Conservation (phyloP, 1,284 basidiomycete genomes). For the Ganoderma multipileum region DNA sequence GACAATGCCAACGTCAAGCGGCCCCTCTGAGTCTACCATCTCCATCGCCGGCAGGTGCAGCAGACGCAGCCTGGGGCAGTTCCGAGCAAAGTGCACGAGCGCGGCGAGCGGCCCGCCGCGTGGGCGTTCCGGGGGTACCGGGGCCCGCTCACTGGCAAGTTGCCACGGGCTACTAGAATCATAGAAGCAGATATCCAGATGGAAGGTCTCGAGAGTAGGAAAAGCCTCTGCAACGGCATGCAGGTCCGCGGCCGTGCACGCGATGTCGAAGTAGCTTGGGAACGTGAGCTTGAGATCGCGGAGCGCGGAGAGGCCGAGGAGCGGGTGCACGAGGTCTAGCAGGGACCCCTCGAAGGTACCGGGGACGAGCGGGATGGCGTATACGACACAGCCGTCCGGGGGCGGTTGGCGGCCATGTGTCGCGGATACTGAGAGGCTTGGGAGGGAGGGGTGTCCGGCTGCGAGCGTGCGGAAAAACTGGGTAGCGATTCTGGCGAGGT, state of each 20-base stretch:
- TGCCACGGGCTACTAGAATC: background rate
- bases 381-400: background rate
- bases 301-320: background rate
- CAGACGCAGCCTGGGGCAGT: background rate
- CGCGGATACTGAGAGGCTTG: background rate
- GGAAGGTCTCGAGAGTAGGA: background rate
- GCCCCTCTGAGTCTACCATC: background rate
- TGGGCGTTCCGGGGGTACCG: background rate
- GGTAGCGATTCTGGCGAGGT: background rate
- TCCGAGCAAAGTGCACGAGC: background rate
- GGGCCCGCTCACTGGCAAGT: background rate
- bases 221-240: background rate
- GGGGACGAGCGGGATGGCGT: background rate
- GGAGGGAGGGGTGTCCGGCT: background rate
- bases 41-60: background rate
- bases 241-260: background rate
- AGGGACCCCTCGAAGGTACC: background rate
- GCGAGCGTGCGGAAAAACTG: constrained; percentile 2
- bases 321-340: background rate
- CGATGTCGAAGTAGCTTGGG: background rate
- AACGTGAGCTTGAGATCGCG: background rate
- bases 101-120: background rate
- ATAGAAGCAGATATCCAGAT: background rate
- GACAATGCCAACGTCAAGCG: background rate
- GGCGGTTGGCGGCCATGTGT: no score